Base-by-base conservation (phyloP, 768 basidiomycete species). In the Termitomyces sp. region DNA sequence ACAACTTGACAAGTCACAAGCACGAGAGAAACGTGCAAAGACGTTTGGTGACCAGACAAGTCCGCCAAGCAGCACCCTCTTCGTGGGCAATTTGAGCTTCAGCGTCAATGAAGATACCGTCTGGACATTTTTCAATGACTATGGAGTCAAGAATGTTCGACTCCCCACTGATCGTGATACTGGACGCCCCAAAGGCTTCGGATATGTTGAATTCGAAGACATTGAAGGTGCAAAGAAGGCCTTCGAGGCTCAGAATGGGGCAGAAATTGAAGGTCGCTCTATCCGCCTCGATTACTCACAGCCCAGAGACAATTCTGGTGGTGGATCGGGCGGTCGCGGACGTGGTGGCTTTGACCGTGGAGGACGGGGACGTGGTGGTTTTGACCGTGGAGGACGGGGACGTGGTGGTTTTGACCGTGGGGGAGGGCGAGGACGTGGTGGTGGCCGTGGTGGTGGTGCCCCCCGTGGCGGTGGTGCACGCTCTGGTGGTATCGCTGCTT, bases 81-180 rank as follows among this genome's bases (percentile, higher is more conserved):
- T 95, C 68, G 88, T 96, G 62, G 96, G 94, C 53, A 95, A 95
- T 72, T 77, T 98, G 44, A 86, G 89, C 70, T 97, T 88, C 67
- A 73, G 79, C 47, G 83, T 86, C 50, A 82, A 76, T 55, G 94
- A 98, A 74, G 94, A 98, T 68, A 73, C 77, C 14, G 77, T 98
- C 35, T 98, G 94, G 93, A 84, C 90, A 70, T 80, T 85, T 64
- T 99, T 98, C 72, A 87, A 85, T 61, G 92, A 94, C 68, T 87
- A 87, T 69, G 92, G 92, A 57, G 83, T 97, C 60, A 90, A 90
- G 76, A 87, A 77, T 66, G 92, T 98, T 41, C 85, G 94, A 56
- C 75, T 99, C 51, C 94, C 94, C 32, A 97, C 94, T 40, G 94
- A 98, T 71, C 80, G 92, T 63, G 97, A 99, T 51, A 82, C 89